Evolutionary conservation across 768 basidiomycete species (phyloP).

Genomic region (Pisolithus sp.): DNA sequence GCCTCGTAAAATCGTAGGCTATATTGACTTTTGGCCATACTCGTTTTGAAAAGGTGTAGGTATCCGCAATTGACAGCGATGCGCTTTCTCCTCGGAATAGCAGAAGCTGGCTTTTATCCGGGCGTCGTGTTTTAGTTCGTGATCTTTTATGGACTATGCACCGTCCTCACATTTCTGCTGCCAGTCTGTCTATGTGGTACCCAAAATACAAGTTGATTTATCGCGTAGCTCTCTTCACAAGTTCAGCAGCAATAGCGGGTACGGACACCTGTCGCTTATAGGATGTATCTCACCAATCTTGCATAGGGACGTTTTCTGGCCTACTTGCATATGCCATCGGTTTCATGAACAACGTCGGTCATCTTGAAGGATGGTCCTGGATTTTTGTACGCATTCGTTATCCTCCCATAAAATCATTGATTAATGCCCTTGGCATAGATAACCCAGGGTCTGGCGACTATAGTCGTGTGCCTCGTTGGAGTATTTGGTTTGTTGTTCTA

Average conservation of each 20-base stretch:
- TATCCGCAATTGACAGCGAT: slow-evolving; percentile 53
- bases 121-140: slow-evolving; percentile 58
- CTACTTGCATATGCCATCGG: slow-evolving; percentile 47
- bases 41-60: slow-evolving; percentile 23
- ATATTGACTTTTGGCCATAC: neutral
- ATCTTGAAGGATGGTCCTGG: slow-evolving; percentile 53
- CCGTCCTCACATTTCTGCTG: neutral
- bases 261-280: neutral
- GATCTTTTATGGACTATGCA: slow-evolving; percentile 19
- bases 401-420: neutral
- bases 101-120: slow-evolving; percentile 64
- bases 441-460: slow-evolving; percentile 32
- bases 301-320: slow-evolving; percentile 42
- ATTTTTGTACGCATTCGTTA: slow-evolving; percentile 40
- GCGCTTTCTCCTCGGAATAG: slow-evolving; percentile 49
- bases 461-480: slow-evolving; percentile 47
- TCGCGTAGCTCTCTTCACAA: slow-evolving; percentile 54
- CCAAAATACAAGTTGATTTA: slow-evolving; percentile 48
- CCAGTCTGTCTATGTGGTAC: slow-evolving; percentile 55
- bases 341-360: slow-evolving; percentile 41
- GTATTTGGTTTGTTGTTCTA: slow-evolving; percentile 35
- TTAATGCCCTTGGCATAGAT: neutral
- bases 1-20: slow-evolving; percentile 53
- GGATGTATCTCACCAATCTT: neutral
- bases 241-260: slow-evolving; percentile 52